These are phyloP conservation scores for Pseudozyma pruni DNA, from an alignment of 1,284 basidiomycete genomes.

Conservation along the genomic window DNA sequence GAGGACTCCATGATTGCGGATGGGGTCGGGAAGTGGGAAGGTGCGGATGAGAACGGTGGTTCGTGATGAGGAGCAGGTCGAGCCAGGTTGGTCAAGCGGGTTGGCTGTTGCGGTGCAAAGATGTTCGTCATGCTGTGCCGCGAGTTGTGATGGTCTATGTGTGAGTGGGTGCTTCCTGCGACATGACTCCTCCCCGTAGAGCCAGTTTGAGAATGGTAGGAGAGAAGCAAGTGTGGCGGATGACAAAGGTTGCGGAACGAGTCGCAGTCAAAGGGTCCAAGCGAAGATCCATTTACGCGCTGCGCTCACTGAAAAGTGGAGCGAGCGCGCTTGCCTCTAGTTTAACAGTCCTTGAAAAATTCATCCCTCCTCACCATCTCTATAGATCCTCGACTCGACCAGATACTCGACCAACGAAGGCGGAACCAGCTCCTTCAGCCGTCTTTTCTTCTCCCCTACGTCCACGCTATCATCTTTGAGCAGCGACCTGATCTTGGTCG, in stretches of 20 bases:
- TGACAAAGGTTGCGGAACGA: background rate
- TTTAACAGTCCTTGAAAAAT: constrained; percentile 7
- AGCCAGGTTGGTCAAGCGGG: background rate
- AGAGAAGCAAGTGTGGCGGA: no score
- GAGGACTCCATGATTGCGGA: constrained; percentile 3
- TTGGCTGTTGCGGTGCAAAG: constrained; percentile 11
- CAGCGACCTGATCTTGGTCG: constrained; percentile 41
- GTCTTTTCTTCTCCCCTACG: constrained; percentile 6
- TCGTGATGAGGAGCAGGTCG: background rate
- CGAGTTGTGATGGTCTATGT: background rate
- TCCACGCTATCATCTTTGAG: constrained; percentile 15
- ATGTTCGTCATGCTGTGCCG: constrained; percentile 10
- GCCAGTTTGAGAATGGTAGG: no score
- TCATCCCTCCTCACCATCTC: background rate
- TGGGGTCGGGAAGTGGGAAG: background rate
- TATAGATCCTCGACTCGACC: constrained; percentile 33
- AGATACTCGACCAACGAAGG: constrained; percentile 47
- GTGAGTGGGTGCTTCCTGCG: no score
- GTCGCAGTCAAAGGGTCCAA: constrained; percentile 23
- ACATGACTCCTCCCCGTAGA: no score
- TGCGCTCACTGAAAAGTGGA: constrained; percentile 1
- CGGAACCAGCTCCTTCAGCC: constrained; percentile 37
- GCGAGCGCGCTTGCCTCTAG: constrained; percentile 1
- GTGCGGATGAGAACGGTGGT: background rate
- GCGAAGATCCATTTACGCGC: constrained; percentile 23